Base-by-base conservation (phyloP, 805 yeast genomes). In the Yarrowia sp. region DNA sequence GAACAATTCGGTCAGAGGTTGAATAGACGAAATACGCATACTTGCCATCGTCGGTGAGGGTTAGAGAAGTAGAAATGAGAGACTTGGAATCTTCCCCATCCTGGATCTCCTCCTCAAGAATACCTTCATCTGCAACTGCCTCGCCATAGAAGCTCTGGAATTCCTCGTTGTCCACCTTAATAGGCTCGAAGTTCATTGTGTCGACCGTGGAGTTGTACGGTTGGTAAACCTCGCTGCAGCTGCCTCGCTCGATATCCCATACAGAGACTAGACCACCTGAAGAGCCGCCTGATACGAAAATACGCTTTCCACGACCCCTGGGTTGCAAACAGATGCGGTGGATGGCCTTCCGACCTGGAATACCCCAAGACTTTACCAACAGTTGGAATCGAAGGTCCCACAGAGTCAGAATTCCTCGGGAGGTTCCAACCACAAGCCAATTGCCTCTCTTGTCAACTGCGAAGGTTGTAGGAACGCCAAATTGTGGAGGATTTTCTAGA, bases 301-400 rank as follows among this genome's bases (percentile, higher is more conserved):
- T 77, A 74, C 77, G 81, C 35, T 79, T 75, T 17, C 78, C 78
- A n/a, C 71, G 74, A 19, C 78, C 78, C 10, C 74, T 74, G 0
- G 88, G 85, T 35, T 84, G 77, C 2, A 77, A 67, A 9, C 71
- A 72, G 10, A 91, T 71, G 30, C 80, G 74, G 10, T 77, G 76
- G 9, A 91, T 85, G 0, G 87, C 83, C 22, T 71, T 74, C 4
- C 79, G 79, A 14, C 78, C 77, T 43, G 80, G 82, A 49, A 90
- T 80, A 10, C 82, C 81, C 85, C 91, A 88, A 0, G 87, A 78
- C 67, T 82, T 85, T 36, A 90, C 76, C 44, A 82, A 76, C 0
- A 88, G 66, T 36, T 80, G 80, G 72, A 91, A 90, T 63, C 96
- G 78, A 36, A 89, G 68, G 73, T 92, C 97, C 96, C 97, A 92